These are phyloP conservation scores for Acacia melanoxylon DNA, from an alignment of 306 rosid genomes.

Conservation along the genomic window DNA sequence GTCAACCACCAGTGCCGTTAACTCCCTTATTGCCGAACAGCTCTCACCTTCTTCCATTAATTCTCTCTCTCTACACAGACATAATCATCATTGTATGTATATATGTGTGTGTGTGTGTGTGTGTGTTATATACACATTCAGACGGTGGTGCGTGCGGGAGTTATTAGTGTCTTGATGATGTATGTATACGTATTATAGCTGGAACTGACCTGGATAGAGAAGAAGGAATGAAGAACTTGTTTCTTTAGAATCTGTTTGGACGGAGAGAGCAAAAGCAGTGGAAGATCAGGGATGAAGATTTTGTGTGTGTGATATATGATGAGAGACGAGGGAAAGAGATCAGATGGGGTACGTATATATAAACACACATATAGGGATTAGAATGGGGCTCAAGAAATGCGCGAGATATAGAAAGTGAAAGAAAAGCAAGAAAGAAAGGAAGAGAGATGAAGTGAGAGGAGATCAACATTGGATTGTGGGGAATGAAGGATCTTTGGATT, in stretches of 20 bases:
- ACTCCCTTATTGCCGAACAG: background rate
- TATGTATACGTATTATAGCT: background rate
- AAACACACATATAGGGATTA: background rate
- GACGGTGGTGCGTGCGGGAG: background rate
- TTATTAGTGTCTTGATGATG: background rate
- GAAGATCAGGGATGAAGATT: background rate
- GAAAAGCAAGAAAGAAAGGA: background rate
- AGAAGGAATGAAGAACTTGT: background rate
- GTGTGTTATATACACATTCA: background rate
- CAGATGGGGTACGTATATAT: background rate
- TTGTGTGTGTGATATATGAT: background rate
- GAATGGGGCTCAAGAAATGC: constrained; percentile 20
- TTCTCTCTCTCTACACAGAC: background rate
- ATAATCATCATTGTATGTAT: background rate
- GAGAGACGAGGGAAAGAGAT: background rate
- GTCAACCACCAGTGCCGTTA: constrained; percentile 79
- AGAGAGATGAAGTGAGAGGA: constrained; percentile 22
- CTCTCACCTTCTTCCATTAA: background rate
- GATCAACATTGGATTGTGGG: constrained; percentile 24
- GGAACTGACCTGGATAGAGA: background rate
- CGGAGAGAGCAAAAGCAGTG: background rate
- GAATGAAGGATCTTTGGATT: constrained; percentile 30
- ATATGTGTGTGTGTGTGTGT: too few species aligned
- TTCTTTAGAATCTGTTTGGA: background rate
- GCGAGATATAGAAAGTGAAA: background rate